A percentile compares a stretch with the other conserved stretches of the same genome.
phyloP scores from a whole-genome alignment of 345 rosid species.

The Eucalyptus marginata region DNA sequence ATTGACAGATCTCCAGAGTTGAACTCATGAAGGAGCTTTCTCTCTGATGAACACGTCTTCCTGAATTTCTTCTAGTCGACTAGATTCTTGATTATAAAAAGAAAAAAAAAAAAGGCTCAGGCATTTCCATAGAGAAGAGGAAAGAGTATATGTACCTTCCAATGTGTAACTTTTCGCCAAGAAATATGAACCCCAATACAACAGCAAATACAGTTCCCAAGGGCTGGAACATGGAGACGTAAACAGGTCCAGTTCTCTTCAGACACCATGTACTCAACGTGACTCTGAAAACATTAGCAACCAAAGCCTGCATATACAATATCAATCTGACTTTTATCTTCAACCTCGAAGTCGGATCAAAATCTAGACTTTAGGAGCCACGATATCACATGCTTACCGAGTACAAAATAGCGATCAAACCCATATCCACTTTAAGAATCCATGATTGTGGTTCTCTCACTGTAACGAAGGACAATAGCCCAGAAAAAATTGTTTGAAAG shows the following conservation, averaged over 20 bases:
- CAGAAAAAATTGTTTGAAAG: constrained; percentile 38
- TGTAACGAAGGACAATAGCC: constrained; percentile 9
- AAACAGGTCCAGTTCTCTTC: background rate
- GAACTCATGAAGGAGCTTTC: background rate
- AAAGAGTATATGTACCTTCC: background rate
- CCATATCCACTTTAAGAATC: constrained; percentile 18
- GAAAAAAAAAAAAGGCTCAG: background rate
- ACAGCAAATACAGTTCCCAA: background rate
- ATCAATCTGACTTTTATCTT: background rate
- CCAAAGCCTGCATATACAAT: background rate
- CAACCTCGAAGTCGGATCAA: background rate
- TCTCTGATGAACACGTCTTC: background rate
- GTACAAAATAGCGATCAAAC: constrained; percentile 21
- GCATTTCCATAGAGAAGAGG: background rate
- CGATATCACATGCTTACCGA: constrained; percentile 6
- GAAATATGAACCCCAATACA: background rate
- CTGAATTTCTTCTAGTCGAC: background rate
- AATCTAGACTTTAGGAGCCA: background rate
- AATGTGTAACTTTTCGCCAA: background rate
- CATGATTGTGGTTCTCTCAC: constrained; percentile 21
- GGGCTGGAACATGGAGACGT: background rate
- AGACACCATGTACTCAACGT: background rate
- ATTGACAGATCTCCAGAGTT: background rate
- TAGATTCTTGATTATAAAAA: background rate
- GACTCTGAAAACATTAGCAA: background rate